A percentile compares a stretch with the other conserved stretches of the same genome.
These are phyloP conservation scores for Lactuca saligna DNA, from an alignment of 129 eudicot species.

Conservation along the genomic window DNA sequence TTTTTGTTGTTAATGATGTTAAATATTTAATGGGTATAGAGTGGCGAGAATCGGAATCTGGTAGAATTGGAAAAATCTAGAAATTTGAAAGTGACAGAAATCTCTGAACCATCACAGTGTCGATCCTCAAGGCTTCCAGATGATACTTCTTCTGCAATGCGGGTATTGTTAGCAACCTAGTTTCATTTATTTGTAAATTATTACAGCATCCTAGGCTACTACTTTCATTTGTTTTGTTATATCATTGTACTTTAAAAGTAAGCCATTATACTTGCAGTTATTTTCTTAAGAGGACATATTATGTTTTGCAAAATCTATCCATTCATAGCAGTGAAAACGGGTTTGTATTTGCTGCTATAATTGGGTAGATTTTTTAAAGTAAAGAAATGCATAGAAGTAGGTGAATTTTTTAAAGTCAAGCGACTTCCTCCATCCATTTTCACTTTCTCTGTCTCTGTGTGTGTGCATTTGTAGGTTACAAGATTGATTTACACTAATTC, in stretches of 20 bases:
- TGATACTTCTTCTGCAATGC: conserved; percentile 50
- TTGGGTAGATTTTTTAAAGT: too few species aligned
- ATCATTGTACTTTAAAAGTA: too few species aligned
- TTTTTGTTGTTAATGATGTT: conserved; percentile 7
- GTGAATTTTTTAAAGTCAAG: too few species aligned
- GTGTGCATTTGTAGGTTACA: conserved; percentile 47
- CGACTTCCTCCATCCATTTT: too few species aligned
- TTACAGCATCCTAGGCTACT: too few species aligned
- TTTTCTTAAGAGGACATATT: too few species aligned
- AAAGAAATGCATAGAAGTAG: neutral
- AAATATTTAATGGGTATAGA: conserved; percentile 46
- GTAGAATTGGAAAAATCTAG: conserved; percentile 63
- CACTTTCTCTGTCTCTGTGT: neutral
- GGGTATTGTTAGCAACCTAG: conserved; percentile 37
- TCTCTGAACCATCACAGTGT: conserved; percentile 73
- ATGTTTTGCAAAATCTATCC: neutral
- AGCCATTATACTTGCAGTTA: too few species aligned
- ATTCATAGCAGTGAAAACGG: neutral
- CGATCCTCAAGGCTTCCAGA: conserved; percentile 74
- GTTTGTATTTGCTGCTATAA: too few species aligned
- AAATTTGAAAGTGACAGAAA: conserved; percentile 63
- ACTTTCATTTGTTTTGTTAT: too few species aligned
- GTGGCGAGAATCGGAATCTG: conserved; percentile 55
- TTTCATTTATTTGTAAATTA: too few species aligned
- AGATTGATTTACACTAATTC: conserved; percentile 75